Percentiles rank a stretch among this genome's conserved stretches.
phyloP scores from a whole-genome alignment of 352 stramenopile genomes.

The Globisporangium paddicum region DNA sequence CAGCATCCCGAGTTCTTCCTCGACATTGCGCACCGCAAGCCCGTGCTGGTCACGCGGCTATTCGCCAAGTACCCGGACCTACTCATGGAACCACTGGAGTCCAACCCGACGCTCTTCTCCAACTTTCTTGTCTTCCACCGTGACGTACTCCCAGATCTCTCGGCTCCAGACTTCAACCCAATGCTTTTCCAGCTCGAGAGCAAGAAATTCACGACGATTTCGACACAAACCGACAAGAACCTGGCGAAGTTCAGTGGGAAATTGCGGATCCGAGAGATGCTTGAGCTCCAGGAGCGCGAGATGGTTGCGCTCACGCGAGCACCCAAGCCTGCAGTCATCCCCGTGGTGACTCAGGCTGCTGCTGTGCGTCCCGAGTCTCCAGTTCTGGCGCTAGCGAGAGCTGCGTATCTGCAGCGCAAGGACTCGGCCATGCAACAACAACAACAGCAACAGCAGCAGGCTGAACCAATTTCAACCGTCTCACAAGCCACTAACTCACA shows the following conservation, averaged over 20 bases:
- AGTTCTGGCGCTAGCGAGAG: background rate
- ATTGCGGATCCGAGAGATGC: conserved; percentile 28
- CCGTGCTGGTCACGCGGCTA: conserved; percentile 44
- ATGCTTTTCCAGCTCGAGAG: conserved; percentile 46
- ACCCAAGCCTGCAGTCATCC: background rate
- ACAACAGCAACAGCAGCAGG: background rate
- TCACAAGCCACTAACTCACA: background rate
- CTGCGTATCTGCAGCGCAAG: conserved; percentile 1
- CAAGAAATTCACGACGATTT: conserved; percentile 29
- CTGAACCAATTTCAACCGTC: background rate
- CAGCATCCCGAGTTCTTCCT: conserved; percentile 62
- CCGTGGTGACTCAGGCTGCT: background rate
- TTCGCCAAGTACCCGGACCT: conserved; percentile 68
- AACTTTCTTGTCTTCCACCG: conserved; percentile 61
- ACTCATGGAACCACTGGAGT: conserved; percentile 61
- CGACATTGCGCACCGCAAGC: conserved; percentile 61
- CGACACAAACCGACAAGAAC: conserved; percentile 41
- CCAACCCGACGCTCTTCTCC: conserved; percentile 65
- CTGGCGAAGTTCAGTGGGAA: conserved; percentile 29
- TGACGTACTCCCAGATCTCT: conserved; percentile 52
- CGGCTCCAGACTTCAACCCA: conserved; percentile 45
- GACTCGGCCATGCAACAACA: background rate
- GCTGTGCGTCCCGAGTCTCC: background rate
- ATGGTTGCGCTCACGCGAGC: conserved; percentile 12
- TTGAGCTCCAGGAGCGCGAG: conserved; percentile 35